Evolutionary conservation across 2,329 filamentous ascomycete species (phyloP).

Genomic region (Parasarocladium wereldwijsianum): DNA sequence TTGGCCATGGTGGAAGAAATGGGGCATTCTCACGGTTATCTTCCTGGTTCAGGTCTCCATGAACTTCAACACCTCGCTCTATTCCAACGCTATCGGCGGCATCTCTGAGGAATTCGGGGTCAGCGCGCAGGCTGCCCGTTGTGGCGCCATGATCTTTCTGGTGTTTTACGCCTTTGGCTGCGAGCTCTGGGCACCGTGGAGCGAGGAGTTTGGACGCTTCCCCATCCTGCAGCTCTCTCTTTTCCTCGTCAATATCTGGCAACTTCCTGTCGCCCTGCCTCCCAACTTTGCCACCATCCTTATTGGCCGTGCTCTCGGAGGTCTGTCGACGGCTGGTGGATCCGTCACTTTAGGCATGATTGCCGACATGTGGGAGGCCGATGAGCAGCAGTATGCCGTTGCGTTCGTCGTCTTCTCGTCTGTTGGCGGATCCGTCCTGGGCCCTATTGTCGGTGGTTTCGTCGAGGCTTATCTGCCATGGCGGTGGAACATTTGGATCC

Average conservation of each 20-base stretch:
- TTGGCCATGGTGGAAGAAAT: conserved; percentile 50
- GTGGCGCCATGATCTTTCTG: conserved; percentile 66
- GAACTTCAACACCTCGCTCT: conserved; percentile 67
- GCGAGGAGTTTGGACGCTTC: conserved; percentile 67
- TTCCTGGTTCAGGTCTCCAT: conserved; percentile 62
- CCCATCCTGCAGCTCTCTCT: conserved; percentile 60
- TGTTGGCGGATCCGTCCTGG: conserved; percentile 61
- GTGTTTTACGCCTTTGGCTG: conserved; percentile 74
- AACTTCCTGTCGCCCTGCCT: conserved; percentile 56
- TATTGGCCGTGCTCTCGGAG: conserved; percentile 55
- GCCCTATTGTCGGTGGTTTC: conserved; percentile 67
- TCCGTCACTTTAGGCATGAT: conserved; percentile 65
- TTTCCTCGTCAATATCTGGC: conserved; percentile 64
- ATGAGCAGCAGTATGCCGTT: conserved; percentile 60
- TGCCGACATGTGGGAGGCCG: conserved; percentile 57
- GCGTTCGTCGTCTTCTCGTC: conserved; percentile 68
- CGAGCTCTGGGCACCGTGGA: conserved; percentile 81
- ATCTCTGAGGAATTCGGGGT: conserved; percentile 55
- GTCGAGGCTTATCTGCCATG: conserved; percentile 52
- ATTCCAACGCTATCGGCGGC: conserved; percentile 52
- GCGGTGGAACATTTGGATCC: conserved; percentile 71
- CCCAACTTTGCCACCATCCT: conserved; percentile 59
- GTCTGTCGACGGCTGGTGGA: conserved; percentile 56
- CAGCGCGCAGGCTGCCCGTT: conserved; percentile 51
- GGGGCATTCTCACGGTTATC: conserved; percentile 58